Base-by-base conservation (phyloP, 768 basidiomycete species). In the Termitomyces sp. region DNA sequence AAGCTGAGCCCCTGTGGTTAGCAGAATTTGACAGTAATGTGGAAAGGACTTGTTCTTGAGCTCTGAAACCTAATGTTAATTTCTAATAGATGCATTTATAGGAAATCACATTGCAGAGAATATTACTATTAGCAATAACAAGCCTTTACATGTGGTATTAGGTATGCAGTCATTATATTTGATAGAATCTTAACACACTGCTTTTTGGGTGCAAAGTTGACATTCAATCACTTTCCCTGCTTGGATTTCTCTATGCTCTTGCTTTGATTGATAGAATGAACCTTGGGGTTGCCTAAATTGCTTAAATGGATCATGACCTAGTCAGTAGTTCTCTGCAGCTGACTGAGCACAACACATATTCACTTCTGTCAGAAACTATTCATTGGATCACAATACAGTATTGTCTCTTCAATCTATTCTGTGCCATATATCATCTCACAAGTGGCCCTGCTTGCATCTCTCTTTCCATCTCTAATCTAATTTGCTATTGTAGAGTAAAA, bases 381-480 rank as follows among this genome's bases (percentile, higher is more conserved):
- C 31, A 60, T 75, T 54, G 79, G 79, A 42, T 63, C 70, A 42
- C 77, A 80, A 29, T 82, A 78, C 69, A 80, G 77, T 67, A 75
- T 81, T 63, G 72, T 79, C n/a, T 73, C 78, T 40, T 76, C 74
- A 42, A 63, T 81, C 36, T 82, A 79, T 63, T 81, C 81, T 65
- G 63, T 80, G 15, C 81, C 81, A n/a, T 81, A 80, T 63, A 78
- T 79, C 54, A 55, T 81, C 29, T 70, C 80, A 81, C 81, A 57
- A 60, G 79, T 72, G n/a, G 3, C 9, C 10, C 12, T 25, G 45
- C 42, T 29, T 4, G 32, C 29, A 38, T 11, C 31, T 64, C 32
- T 36, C 5, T 36, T n/a, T 61, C 31, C 4, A 42, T 17, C 43
- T n/a, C 40, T 62, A 15, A 57, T 58, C 34, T 52, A 40, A 38